Percentiles rank a stretch among this genome's conserved stretches.
Evolutionary conservation across 805 yeast species (phyloP).

Genomic region (Candida quercuum): DNA sequence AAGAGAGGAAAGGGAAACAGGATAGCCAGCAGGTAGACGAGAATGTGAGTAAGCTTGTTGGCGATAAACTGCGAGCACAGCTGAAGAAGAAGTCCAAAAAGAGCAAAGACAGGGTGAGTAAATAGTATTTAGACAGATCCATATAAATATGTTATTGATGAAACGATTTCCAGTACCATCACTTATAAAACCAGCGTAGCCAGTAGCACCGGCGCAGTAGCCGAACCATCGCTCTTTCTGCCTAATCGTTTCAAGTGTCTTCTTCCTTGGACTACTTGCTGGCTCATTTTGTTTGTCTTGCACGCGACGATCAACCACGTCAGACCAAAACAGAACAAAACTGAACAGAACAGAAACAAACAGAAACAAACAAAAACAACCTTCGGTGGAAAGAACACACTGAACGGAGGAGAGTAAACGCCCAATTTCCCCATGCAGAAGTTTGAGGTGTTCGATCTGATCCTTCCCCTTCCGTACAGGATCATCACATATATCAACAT

Average conservation of each 20-base stretch:
- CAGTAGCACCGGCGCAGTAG: too few relatives aligned
- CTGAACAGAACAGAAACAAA: background rate
- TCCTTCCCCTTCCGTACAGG: constrained; percentile 46
- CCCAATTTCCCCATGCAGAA: background rate
- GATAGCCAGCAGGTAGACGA: background rate
- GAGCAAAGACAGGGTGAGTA: background rate
- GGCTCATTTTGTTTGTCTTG: too few relatives aligned
- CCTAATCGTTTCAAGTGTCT: too few relatives aligned
- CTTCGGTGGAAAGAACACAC: background rate
- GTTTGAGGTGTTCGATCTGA: constrained; percentile 1
- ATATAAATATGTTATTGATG: too few relatives aligned
- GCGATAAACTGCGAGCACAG: background rate
- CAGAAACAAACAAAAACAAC: background rate
- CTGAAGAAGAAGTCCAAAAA: background rate
- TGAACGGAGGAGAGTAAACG: background rate
- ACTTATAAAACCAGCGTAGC: too few relatives aligned
- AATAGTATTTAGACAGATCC: too few relatives aligned
- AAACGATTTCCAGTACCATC: too few relatives aligned
- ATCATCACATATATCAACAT: constrained; percentile 42
- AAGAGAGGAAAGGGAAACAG: background rate
- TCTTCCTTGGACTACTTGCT: too few relatives aligned
- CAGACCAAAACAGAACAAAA: background rate
- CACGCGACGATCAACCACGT: too few relatives aligned
- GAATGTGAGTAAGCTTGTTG: background rate
- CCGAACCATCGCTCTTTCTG: too few relatives aligned